Evolutionary conservation across 1,139 yeast species (phyloP).

Genomic region (Kluyveromyces marxianus): DNA sequence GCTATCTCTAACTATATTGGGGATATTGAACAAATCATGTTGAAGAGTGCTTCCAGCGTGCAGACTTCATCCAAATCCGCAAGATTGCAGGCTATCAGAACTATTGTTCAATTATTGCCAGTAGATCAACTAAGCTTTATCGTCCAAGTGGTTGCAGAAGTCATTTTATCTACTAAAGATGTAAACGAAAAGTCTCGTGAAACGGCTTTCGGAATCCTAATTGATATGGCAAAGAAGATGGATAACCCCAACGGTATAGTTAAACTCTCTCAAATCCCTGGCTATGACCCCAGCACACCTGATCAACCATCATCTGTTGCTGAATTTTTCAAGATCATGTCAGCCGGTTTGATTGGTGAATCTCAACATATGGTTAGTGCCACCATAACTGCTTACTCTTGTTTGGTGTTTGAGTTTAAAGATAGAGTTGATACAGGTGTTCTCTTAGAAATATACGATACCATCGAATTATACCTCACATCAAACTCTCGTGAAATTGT

Average conservation of each 20-base stretch:
- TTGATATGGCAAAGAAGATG: constrained; percentile 79
- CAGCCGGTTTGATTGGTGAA: constrained; percentile 94
- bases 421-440: constrained; percentile 48
- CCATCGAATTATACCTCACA: constrained; percentile 83
- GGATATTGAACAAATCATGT: constrained; percentile 54
- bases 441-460: constrained; percentile 70
- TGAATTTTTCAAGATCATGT: constrained; percentile 85
- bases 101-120: constrained; percentile 57
- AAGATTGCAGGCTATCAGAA: constrained; percentile 60
- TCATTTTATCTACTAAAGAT: constrained; percentile 88
- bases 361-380: constrained; percentile 96
- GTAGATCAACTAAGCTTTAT: constrained; percentile 59
- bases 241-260: constrained; percentile 48
- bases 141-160: constrained; percentile 78
- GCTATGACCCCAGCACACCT: constrained; percentile 55
- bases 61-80: constrained; percentile 75
- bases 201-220: constrained; percentile 65
- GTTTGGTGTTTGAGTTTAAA: constrained; percentile 82
- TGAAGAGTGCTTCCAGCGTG: constrained; percentile 53
- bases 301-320: constrained; percentile 53
- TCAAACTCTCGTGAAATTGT: constrained; percentile 91
- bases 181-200: constrained; percentile 87
- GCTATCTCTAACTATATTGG: constrained; percentile 45
- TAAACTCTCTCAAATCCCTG: constrained; percentile 59
- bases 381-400: constrained; percentile 82